phyloP scores from a whole-genome alignment of 2,329 filamentous ascomycete species.

The Colletotrichum sp. region DNA sequence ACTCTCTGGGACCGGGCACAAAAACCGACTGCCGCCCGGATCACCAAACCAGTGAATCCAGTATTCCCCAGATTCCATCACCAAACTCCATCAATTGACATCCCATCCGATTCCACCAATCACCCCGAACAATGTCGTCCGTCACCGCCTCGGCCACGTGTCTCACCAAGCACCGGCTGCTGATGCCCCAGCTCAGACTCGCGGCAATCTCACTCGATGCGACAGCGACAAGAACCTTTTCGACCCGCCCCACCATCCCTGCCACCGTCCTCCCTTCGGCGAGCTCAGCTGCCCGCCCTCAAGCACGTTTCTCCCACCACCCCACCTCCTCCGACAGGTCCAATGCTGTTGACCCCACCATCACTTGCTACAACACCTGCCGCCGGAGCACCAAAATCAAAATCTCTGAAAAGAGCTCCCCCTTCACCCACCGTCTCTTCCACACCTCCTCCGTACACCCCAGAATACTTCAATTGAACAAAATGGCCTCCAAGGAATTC shows the following conservation, averaged over 20 bases:
- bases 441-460: constrained; percentile 18
- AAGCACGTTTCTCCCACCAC: constrained; percentile 18
- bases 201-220: neutral
- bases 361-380: constrained; percentile 28
- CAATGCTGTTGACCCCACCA: constrained; percentile 29
- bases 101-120: neutral
- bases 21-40: neutral
- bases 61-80: neutral
- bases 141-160: constrained; percentile 11
- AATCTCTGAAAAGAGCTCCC: constrained; percentile 26
- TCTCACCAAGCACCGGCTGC: constrained; percentile 3
- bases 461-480: constrained; percentile 29
- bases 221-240: constrained; percentile 10
- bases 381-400: constrained; percentile 22
- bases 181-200: neutral
- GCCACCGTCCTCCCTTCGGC: neutral
- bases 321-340: constrained; percentile 10
- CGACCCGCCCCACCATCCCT: constrained; percentile 13
- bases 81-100: neutral
- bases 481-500: constrained; percentile 84
- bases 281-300: neutral
- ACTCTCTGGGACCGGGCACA: neutral
- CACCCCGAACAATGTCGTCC: neutral
- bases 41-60: neutral
- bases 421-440: neutral